Base-by-base conservation (phyloP, 345 rosid genomes). In the Bretschneidera sinensis region DNA sequence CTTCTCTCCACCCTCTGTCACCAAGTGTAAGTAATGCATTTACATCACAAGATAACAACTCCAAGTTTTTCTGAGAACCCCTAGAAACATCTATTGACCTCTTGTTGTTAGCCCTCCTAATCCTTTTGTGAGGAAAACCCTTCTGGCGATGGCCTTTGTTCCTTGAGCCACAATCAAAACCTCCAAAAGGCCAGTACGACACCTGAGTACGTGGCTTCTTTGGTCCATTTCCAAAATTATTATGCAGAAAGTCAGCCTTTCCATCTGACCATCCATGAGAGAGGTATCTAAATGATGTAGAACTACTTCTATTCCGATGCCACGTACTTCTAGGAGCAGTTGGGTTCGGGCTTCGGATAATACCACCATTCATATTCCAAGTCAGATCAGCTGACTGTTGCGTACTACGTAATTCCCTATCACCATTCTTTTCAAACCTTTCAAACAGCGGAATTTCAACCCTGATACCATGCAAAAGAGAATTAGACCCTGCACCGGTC, bases 1-100 rank as follows among this genome's bases (percentile, higher is more conserved):
- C 96, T 71, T 83, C 97, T 68, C 99, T 86, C 95, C 97, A 88
- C 49, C 99, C 97, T 78, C 70, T 86, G 56, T 94, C 99, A 48
- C 92, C 82, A 61, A 63, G 66, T 8, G 87, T 88, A 25, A 90
- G 75, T 50, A 94, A 67, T 48, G 88, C 73, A 78, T 94, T 94
- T 63, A 76, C 95, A 70, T 83, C 83, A 71, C 97, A 90, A 9
- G 81, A 85, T 69, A 78, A 65, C 39, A 68, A 55, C 68, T 94
- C 95, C 62, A 83, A 60, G 65, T 83, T 86, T 72, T 79, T 86
- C 67, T 68, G 81, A 34, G 83, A 73, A 63, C 60, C 77, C 69
- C 69, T 75, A 65, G 89, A 70, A 62, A 73, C 70, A 72, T 80
- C 85, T 24, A 82, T 67, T 56, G 76, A 71, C 64, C 76, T 77